Evolutionary conservation across 2,329 filamentous ascomycete species (phyloP).

Genomic region (Beauveria pseudobassiana): DNA sequence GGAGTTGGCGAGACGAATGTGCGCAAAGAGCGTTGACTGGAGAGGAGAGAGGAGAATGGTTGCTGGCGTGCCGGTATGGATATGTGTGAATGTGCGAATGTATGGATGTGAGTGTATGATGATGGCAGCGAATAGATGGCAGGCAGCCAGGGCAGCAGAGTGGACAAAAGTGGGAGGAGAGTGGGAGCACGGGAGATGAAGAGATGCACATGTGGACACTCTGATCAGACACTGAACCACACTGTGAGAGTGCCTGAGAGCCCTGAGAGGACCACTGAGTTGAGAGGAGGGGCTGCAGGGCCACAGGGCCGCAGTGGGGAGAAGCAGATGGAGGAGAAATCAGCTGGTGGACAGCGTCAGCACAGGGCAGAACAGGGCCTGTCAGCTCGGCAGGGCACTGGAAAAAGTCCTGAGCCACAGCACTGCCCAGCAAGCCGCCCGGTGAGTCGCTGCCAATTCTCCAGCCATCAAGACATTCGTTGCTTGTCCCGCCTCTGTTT

Average conservation of each 20-base stretch:
- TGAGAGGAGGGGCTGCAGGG: no score
- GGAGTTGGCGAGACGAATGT: no score
- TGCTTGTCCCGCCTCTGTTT: no score
- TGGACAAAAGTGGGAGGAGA: not conserved
- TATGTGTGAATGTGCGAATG: not conserved
- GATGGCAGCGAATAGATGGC: not conserved
- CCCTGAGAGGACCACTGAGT: no score
- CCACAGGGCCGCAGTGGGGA: not conserved
- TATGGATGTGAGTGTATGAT: not conserved
- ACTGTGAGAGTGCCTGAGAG: no score
- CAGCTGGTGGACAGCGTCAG: not conserved
- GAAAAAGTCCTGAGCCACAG: no score
- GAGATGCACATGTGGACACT: no score
- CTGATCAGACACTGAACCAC: no score
- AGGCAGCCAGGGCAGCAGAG: not conserved
- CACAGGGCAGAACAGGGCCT: not conserved
- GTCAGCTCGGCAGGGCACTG: not conserved
- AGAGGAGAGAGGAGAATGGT: not conserved
- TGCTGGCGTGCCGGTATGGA: not conserved
- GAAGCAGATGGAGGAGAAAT: not conserved
- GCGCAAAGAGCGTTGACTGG: not conserved
- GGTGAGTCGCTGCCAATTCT: not conserved
- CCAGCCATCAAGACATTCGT: no score
- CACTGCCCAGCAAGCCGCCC: not conserved
- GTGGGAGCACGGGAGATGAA: not conserved